Evolutionary conservation across 164 flowering plant genomes (phyloP).

Genomic region (Malania oleifera): DNA sequence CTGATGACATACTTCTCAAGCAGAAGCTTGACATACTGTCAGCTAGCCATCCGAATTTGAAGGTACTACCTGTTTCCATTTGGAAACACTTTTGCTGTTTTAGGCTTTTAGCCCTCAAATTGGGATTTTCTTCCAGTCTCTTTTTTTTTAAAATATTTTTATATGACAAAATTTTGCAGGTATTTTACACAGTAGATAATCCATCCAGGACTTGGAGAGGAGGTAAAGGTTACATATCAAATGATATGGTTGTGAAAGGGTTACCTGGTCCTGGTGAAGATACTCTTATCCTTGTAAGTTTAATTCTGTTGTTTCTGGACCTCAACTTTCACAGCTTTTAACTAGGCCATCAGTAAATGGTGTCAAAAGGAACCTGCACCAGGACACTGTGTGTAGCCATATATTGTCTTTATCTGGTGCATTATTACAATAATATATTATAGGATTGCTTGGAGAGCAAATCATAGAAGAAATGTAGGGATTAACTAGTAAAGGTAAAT

Average conservation of each 20-base stretch:
- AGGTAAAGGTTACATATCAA: constrained; percentile 76
- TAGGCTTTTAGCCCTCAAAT: constrained; percentile 2
- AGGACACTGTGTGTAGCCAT: not conserved
- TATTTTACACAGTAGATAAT: constrained; percentile 88
- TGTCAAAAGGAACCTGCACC: not conserved
- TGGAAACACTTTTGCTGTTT: not conserved
- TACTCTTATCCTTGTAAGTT: constrained; percentile 81
- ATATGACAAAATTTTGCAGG: constrained; percentile 29
- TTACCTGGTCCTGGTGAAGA: constrained; percentile 82
- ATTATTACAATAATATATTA: not conserved
- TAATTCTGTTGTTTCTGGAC: constrained; percentile 3
- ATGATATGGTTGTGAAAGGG: constrained; percentile 82
- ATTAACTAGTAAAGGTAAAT: too few relatives aligned
- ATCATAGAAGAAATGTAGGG: too few relatives aligned
- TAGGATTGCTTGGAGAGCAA: too few relatives aligned
- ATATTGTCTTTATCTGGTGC: not conserved
- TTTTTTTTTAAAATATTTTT: not conserved
- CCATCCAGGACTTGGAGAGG: constrained; percentile 90
- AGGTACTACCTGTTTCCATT: constrained; percentile 37
- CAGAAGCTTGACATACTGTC: constrained; percentile 85
- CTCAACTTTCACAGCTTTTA: not conserved
- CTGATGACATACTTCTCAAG: constrained; percentile 93
- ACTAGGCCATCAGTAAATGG: not conserved
- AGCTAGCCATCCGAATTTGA: constrained; percentile 81
- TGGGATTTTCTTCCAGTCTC: not conserved